Evolutionary conservation across 2,329 filamentous ascomycete species (phyloP).

Genomic region (Colletotrichum lini): DNA sequence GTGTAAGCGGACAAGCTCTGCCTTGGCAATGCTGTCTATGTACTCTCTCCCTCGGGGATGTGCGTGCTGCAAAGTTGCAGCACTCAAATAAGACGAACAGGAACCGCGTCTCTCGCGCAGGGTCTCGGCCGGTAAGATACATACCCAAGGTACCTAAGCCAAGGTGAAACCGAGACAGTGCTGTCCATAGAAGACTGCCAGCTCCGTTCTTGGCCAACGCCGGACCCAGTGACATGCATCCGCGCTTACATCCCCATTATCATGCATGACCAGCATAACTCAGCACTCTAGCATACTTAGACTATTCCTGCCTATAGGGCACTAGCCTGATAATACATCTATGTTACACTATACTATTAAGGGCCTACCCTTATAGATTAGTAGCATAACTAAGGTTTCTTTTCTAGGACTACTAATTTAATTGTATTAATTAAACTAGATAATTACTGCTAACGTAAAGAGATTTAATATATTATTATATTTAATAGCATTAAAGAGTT

Average conservation of each 20-base stretch:
- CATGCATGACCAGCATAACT: too few relatives aligned
- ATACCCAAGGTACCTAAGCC: background rate
- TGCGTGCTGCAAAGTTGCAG: background rate
- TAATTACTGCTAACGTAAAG: too few relatives aligned
- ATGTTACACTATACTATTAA: too few relatives aligned
- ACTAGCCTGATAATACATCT: too few relatives aligned
- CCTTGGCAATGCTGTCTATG: conserved; percentile 20
- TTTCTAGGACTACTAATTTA: too few relatives aligned
- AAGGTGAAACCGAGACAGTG: background rate
- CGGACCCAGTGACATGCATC: conserved; percentile 12
- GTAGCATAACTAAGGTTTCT: too few relatives aligned
- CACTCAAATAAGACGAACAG: conserved; percentile 16
- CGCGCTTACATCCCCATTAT: conserved; percentile 13
- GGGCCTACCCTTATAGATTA: too few relatives aligned
- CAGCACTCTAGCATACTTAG: too few relatives aligned
- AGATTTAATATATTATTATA: too few relatives aligned
- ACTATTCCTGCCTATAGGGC: too few relatives aligned
- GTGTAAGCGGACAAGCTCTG: background rate
- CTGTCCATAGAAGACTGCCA: conserved; percentile 13
- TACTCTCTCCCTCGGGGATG: background rate
- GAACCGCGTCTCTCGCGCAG: background rate
- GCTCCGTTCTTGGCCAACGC: background rate
- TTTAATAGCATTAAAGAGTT: too few relatives aligned
- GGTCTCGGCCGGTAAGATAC: conserved; percentile 9
- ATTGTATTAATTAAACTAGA: too few relatives aligned